These are phyloP conservation scores for Exserohilum turcica DNA, from an alignment of 2,329 filamentous ascomycete species.

Conservation along the genomic window DNA sequence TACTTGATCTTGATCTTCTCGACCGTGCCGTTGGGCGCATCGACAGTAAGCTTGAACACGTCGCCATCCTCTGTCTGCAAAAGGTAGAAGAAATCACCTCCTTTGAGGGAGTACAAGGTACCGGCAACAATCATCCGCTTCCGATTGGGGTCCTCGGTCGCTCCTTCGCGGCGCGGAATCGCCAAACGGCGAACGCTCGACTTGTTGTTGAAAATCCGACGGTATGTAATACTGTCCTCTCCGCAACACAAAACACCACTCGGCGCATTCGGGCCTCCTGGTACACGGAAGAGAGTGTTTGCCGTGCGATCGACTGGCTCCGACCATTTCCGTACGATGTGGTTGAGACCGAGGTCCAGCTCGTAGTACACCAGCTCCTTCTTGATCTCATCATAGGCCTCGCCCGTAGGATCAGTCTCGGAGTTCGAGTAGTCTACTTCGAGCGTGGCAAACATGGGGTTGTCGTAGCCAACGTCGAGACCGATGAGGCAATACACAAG, in stretches of 20 bases:
- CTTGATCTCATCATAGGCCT: conserved; percentile 79
- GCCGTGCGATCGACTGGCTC: conserved; percentile 90
- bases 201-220: conserved; percentile 75
- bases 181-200: conserved; percentile 86
- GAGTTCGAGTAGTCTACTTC: conserved; percentile 92
- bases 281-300: conserved; percentile 90
- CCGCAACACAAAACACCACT: conserved; percentile 95
- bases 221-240: conserved; percentile 92
- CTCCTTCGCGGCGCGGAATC: conserved; percentile 83
- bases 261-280: conserved; percentile 89
- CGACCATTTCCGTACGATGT: conserved; percentile 95
- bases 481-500: conserved; percentile 86
- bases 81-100: conserved; percentile 90
- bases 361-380: conserved; percentile 97
- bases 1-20: conserved; percentile 90
- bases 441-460: conserved; percentile 92
- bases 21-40: conserved; percentile 73
- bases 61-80: conserved; percentile 98
- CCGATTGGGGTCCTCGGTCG: conserved; percentile 88
- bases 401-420: conserved; percentile 87
- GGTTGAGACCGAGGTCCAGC: conserved; percentile 93
- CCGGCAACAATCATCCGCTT: conserved; percentile 87
- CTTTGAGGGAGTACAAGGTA: conserved; percentile 97
- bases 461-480: conserved; percentile 94
- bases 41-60: conserved; percentile 92